Percentiles rank a stretch among this genome's conserved stretches.
These are phyloP conservation scores for Malbranchea zuffiana DNA, from an alignment of 2,329 filamentous ascomycete species.

Conservation along the genomic window DNA sequence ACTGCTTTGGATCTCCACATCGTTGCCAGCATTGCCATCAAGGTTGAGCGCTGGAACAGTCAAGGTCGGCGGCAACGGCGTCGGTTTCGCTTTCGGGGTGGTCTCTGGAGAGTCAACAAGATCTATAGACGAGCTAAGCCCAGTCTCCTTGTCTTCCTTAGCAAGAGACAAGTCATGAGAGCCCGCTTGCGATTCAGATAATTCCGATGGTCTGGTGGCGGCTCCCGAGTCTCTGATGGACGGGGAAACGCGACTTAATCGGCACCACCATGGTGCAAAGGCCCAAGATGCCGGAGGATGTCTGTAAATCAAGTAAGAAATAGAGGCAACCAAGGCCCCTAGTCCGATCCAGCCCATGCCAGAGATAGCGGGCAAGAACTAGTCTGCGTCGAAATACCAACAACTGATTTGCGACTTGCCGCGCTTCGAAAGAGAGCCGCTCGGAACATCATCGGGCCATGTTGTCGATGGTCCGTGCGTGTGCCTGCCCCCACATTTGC, in stretches of 20 bases:
- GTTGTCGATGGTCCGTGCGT: too few species aligned
- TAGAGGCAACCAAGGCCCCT: slow-evolving; percentile 29
- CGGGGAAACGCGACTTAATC: slow-evolving; percentile 1
- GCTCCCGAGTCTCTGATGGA: neutral
- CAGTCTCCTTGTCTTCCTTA: neutral
- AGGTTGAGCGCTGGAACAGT: slow-evolving; percentile 27
- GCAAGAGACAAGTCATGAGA: neutral
- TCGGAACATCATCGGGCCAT: too few species aligned
- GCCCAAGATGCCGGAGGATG: slow-evolving; percentile 29
- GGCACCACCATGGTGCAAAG: slow-evolving; percentile 11
- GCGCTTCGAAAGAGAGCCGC: too few species aligned
- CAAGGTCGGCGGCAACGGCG: slow-evolving; percentile 16
- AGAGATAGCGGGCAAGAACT: too few species aligned
- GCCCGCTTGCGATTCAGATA: neutral
- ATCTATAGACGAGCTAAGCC: slow-evolving; percentile 6
- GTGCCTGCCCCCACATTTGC: too few species aligned
- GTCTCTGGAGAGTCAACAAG: slow-evolving; percentile 20
- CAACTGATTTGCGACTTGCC: too few species aligned
- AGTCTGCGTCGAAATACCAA: too few species aligned
- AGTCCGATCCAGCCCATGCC: slow-evolving; percentile 35
- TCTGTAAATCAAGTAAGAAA: slow-evolving; percentile 32
- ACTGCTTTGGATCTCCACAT: too few species aligned
- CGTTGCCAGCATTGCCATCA: slow-evolving; percentile 12
- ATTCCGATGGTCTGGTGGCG: slow-evolving; percentile 2
- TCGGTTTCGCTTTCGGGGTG: slow-evolving; percentile 29